Base-by-base conservation (phyloP, 1,284 basidiomycete genomes). In the Termitomyces sp. region DNA sequence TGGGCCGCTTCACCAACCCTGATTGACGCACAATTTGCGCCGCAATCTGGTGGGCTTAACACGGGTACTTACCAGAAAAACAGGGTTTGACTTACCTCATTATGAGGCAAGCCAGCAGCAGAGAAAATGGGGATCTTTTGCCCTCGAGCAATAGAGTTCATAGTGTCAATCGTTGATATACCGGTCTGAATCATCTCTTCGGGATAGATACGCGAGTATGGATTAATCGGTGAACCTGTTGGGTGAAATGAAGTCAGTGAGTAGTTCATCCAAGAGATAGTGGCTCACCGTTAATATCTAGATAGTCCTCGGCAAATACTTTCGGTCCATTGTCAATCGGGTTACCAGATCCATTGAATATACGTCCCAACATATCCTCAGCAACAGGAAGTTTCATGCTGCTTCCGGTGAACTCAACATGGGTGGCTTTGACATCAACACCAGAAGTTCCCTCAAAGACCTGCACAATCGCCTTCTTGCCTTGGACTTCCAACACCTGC, bases 131-230 rank as follows among this genome's bases (percentile, higher is more conserved):
- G 97, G 62, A 99, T 99, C 84, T 99, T 99, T 74, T 99, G 97
- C 45, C 97, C 97, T 79, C 97, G 94, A 56, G 97, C 97, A 70
- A 99, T 99, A 59, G 96, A 97, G 78, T 99, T 97, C 95, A 98
- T 98, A 50, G 86, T 88, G 73, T 98, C 94, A 69, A 98, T 98
- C 33, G 97, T 99, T 39, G 96, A 98, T 70, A 99, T 99, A 77
- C 97, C 97, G 19, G 97, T 99, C 74, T 99, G 97, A 64, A 99
- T 99, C 97, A 99, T 99, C 78, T 99, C 96, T 74, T 99, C 97
- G 60, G 97, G 97, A 77, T 99, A 99, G 75, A 98, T 98, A 70
- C 97, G 94, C 59, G 94, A 94, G 77, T 90, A 99, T 15, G 97
- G 97, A 76, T 99, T 99, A 78, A 99, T 99, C 49, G 96, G 97